Base-by-base conservation (phyloP, 352 stramenopile genomes). In the Lagenidium sp. region DNA sequence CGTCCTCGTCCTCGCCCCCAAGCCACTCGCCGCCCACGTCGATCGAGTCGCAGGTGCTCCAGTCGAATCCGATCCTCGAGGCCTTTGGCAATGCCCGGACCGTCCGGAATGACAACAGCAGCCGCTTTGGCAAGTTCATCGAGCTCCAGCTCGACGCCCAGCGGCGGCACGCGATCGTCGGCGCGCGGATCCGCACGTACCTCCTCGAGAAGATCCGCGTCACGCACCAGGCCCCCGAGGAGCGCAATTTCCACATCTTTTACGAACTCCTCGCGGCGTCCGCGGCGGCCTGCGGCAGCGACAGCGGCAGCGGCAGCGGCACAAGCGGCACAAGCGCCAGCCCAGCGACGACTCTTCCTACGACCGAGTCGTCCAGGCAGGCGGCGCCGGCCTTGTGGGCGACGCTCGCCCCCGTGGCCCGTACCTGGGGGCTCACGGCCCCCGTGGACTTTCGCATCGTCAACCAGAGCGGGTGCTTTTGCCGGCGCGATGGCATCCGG, bases 161-260 rank as follows among this genome's bases (percentile, higher is more conserved):
- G n/a, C 16, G n/a, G 12, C 44, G 44, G 38, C 53, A 65, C 41
- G 50, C 54, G 10, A 62, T 81, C 32, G 65, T 82, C 13, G 86
- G 87, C 16, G 85, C 83, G 18, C 68, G 65, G 7, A 92, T 97
- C 42, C 76, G 79, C 52, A 95, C 80, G 23, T 98, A 97, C 44
- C 57, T 98, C 23, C 69, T 98, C 25, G 94, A 98, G 59, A 98
- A 98, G 61, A 90, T 95, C 29, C 76, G 86, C 45, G 67, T 96
- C 40, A 82, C 94, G 42, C 78, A 74, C 39, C 85, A 93, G 50
- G 67, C 68, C 2, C 36, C 50, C 1, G 50, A 82, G 36, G 82
- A 95, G 47, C 78, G 81, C 48, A 92, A 90, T 44, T 95, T 92
- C 31, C 82, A 95, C 64, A 79, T 92, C 44, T 90, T 95, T 44